phyloP scores from a whole-genome alignment of 768 basidiomycete genomes.

The Tylopilus balloui region DNA sequence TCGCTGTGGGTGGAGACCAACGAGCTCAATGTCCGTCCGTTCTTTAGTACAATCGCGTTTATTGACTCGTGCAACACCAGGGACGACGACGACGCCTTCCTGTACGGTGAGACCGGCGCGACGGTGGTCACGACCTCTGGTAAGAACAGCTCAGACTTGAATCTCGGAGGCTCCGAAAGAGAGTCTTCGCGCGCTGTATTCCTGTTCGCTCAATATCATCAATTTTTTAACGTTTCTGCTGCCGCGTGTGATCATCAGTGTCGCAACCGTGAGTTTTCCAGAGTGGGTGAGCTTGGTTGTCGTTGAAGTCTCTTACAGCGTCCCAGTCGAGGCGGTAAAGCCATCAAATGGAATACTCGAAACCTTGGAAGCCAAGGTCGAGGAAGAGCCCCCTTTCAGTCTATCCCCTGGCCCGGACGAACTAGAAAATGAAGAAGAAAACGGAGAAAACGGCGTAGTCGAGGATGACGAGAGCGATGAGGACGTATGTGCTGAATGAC shows the following conservation, averaged over 20 bases:
- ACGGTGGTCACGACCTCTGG: constrained; percentile 38
- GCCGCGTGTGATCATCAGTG: constrained; percentile 44
- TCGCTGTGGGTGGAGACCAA: constrained; percentile 20
- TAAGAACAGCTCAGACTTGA: constrained; percentile 37
- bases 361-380: constrained; percentile 46
- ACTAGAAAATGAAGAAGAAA: constrained; percentile 25
- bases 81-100: constrained; percentile 80
- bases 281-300: constrained; percentile 22
- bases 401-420: constrained; percentile 19
- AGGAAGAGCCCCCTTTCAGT: constrained; percentile 33
- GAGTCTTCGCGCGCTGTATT: constrained; percentile 33
- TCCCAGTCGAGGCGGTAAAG: constrained; percentile 40
- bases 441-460: constrained; percentile 37
- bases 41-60: constrained; percentile 14
- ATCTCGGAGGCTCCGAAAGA: constrained; percentile 23
- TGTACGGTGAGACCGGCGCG: constrained; percentile 57
- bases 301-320: constrained; percentile 28
- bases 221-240: constrained; percentile 37
- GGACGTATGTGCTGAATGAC: constrained; percentile 35
- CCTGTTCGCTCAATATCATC: constrained; percentile 35
- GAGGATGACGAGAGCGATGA: constrained; percentile 46
- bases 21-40: constrained; percentile 29
- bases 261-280: constrained; percentile 58
- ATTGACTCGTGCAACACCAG: constrained; percentile 35
- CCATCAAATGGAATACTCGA: constrained; percentile 47